Base-by-base conservation (phyloP, 2,329 filamentous ascomycete genomes). In the Aquanectria penicillioides region DNA sequence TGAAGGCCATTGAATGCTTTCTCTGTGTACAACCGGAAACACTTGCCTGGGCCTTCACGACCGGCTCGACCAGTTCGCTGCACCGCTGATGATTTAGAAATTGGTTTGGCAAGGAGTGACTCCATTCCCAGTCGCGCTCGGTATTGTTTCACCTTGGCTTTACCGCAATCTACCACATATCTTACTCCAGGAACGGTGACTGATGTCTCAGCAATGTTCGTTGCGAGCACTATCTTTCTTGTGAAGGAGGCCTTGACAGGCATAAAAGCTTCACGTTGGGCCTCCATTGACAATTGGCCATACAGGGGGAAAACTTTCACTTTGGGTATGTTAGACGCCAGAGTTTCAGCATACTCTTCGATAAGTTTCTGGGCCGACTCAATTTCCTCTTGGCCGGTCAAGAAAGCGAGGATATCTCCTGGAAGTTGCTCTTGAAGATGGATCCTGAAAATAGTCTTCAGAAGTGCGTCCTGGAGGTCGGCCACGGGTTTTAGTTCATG, bases 161-260 rank as follows among this genome's bases (percentile, higher is more conserved):
- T 97, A 40, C 95, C 95, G 53, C 91, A 91, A 72, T 99, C 95
- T 17, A 99, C 85, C 9, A 99, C 94, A 67, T 91, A 95, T 5
- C 92, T 87, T 6, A 99, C 93, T 2, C 95, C 95, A 0, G 94
- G 91, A 0, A 99, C 94, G 0, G 95, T 99, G 58, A 99, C 91
- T 1, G 95, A 98, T 0, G 95, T 98, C 75, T 99, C 95, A n/a
- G 95, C 95, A 69, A 99, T 98, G 71, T 99, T 99, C 12, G 95
- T 99, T 0, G 94, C 90, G 1, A 99, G 80, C 0, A 99, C 93
- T 11, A 98, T 84, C 72, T 98, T 98, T 37, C 95, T 86, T 0
- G 92, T 96, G 54, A 83, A 85, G n/a, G 83, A 82, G 3, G 87
- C 85, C 53, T 86, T 86, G 18, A 91, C 84, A 1, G 91, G 90